Evolutionary conservation across 2,329 filamentous ascomycete genomes (phyloP), one percentile per base, ranked within the genome.

Genomic region (Diaporthe citriasiana): DNA sequence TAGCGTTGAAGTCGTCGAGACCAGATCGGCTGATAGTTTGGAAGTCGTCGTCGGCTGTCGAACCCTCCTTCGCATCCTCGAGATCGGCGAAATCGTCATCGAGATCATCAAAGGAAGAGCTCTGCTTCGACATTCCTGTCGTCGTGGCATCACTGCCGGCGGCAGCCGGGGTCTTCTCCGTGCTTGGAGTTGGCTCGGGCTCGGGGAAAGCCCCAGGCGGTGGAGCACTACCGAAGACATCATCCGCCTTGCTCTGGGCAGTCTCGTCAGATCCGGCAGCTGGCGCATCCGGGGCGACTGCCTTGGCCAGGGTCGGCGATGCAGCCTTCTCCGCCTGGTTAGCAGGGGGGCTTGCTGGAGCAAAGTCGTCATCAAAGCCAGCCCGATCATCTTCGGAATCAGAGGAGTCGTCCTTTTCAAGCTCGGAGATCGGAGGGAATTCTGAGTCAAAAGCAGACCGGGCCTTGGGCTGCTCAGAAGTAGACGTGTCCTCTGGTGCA

Each of bases 291-390:
- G 79, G 76, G 51, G 79, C 75, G 40, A 78, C 78, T 27, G 82
- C 78, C 78, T 79, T 82, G 74, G 77, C 76, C 70, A 78, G 75
- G 22, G 76, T 76, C 35, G 78, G 79, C 63, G 80, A 81, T 56
- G 76, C 78, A 42, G 77, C 77, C 70, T 79, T 79, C 70, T 77
- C 76, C 0, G 68, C 45, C 6, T 73, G 40, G 77, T 85, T 87
- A 40, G 81, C 78, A 35, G 82, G 80, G 33, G 87, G 86, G 6
- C 88, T 89, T 2, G 90, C 89, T 19, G 94, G 91, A 0, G 93
- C 92, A 81, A 98, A 98, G 82, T 98, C 93, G 80, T 99, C 97
- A 66, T 97, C 96, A 80, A 98, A 98, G 0, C 95, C 95, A 55
- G 94, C 95, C 65, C 90, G 90, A 63, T 94, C 94, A 74, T 91